Evolutionary conservation across 2,329 filamentous ascomycete species (phyloP).

Genomic region (Leptographium wingfieldii): DNA sequence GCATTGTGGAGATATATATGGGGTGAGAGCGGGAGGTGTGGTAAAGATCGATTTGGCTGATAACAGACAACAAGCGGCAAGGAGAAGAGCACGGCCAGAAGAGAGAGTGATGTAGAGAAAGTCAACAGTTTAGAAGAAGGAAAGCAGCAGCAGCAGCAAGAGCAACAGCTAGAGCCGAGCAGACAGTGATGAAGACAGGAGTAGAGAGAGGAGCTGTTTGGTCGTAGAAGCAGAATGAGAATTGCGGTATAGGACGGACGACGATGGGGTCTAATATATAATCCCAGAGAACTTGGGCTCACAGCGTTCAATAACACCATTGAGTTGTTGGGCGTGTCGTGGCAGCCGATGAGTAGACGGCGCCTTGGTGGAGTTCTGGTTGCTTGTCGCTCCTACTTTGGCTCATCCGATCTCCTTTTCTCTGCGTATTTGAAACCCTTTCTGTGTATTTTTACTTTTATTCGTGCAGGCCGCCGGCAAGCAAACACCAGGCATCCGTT

Average conservation of each 20-base stretch:
- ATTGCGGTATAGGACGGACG: background rate
- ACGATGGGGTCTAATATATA: constrained; percentile 9
- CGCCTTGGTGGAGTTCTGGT: background rate
- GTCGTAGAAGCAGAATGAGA: background rate
- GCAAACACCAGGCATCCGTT: background rate
- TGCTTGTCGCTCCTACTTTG: constrained; percentile 1
- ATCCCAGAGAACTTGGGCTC: constrained; percentile 5
- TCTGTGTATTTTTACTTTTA: constrained; percentile 9
- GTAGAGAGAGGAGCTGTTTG: background rate
- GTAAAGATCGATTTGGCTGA: background rate
- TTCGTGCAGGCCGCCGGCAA: constrained; percentile 1
- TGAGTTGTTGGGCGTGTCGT: constrained; percentile 7
- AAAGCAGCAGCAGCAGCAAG: background rate
- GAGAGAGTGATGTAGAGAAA: background rate
- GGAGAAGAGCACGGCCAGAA: background rate
- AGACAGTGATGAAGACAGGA: background rate
- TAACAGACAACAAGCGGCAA: background rate
- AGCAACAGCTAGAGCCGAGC: background rate
- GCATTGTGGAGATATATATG: background rate
- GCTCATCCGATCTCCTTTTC: background rate
- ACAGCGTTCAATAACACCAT: constrained; percentile 5
- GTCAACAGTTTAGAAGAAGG: background rate
- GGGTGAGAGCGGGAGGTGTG: background rate
- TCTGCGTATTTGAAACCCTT: constrained; percentile 3
- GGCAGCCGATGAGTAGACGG: constrained; percentile 8